These are phyloP conservation scores for Rhodotorula toruloides DNA, from an alignment of 768 basidiomycete species.

Conservation along the genomic window DNA sequence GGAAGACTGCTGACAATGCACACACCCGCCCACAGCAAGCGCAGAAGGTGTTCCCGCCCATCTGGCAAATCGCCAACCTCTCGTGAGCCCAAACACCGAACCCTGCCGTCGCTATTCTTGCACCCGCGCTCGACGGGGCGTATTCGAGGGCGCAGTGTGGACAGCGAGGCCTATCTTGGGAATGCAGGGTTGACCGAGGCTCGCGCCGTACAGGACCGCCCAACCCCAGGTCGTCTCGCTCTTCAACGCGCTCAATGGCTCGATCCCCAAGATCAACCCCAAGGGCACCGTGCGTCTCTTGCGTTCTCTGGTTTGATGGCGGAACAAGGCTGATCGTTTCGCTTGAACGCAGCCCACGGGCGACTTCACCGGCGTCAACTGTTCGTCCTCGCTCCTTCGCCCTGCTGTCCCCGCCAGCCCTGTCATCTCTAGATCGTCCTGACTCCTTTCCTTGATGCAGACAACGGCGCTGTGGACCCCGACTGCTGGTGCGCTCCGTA, in stretches of 20 bases:
- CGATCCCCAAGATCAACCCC: slow-evolving; percentile 43
- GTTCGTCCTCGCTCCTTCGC: background rate
- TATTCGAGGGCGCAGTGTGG: too few relatives aligned
- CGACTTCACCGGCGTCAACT: slow-evolving; percentile 41
- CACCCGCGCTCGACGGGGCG: background rate
- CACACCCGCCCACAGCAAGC: slow-evolving; percentile 1
- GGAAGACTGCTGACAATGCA: background rate
- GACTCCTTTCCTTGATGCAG: background rate
- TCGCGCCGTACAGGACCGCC: slow-evolving; percentile 14
- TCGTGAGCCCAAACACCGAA: slow-evolving; percentile 4
- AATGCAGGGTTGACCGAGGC: too few relatives aligned
- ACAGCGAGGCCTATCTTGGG: too few relatives aligned
- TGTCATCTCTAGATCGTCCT: background rate
- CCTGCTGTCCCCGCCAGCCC: background rate
- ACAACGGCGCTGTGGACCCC: slow-evolving; percentile 16
- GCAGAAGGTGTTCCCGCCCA: slow-evolving; percentile 19
- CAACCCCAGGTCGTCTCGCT: slow-evolving; percentile 23
- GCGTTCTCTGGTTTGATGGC: too few relatives aligned
- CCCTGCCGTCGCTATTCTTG: background rate
- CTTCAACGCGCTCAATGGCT: slow-evolving; percentile 43
- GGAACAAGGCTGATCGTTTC: background rate
- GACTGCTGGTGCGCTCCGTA: slow-evolving; percentile 28
- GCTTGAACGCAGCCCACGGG: slow-evolving; percentile 30
- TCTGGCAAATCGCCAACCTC: slow-evolving; percentile 33
- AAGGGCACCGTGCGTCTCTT: slow-evolving; percentile 41